Conservation (phyloP, 75 land plant genomes). For the Cunninghamia lanceolata region DNA sequence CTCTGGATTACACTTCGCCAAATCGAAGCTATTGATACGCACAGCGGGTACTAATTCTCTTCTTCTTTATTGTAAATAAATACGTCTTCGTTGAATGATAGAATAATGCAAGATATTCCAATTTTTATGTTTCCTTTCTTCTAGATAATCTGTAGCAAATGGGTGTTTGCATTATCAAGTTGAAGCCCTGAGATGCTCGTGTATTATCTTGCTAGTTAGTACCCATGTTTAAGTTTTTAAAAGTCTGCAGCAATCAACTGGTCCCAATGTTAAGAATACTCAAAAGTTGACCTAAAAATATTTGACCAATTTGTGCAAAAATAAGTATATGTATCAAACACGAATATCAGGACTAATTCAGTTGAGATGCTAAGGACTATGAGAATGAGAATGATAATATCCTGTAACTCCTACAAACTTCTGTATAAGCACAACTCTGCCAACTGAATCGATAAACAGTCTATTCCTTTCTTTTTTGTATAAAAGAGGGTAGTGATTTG, state of each 20-base stretch:
- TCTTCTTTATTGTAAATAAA: not conserved
- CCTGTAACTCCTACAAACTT: not conserved
- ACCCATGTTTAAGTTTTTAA: not conserved
- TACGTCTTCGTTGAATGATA: not conserved
- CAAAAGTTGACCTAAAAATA: not conserved
- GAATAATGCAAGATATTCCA: not conserved
- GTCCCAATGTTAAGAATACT: not conserved
- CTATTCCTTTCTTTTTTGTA: not conserved
- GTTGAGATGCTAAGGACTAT: not conserved
- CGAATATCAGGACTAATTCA: not conserved
- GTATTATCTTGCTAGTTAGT: not conserved
- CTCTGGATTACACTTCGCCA: slow-evolving; percentile 85
- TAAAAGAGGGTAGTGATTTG: not conserved
- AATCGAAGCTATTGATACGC: slow-evolving; percentile 90
- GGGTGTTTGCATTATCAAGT: not conserved
- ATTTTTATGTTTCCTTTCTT: not conserved
- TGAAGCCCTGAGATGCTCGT: not conserved
- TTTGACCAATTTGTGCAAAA: not conserved
- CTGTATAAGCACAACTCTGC: not conserved
- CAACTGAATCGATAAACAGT: not conserved
- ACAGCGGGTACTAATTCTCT: slow-evolving; percentile 61
- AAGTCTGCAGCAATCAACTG: not conserved
- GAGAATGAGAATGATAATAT: not conserved
- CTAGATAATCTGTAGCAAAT: not conserved
- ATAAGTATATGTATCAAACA: not conserved